Evolutionary conservation across 2,329 filamentous ascomycete species (phyloP).

Genomic region (Beauveria scarabaeidicola): DNA sequence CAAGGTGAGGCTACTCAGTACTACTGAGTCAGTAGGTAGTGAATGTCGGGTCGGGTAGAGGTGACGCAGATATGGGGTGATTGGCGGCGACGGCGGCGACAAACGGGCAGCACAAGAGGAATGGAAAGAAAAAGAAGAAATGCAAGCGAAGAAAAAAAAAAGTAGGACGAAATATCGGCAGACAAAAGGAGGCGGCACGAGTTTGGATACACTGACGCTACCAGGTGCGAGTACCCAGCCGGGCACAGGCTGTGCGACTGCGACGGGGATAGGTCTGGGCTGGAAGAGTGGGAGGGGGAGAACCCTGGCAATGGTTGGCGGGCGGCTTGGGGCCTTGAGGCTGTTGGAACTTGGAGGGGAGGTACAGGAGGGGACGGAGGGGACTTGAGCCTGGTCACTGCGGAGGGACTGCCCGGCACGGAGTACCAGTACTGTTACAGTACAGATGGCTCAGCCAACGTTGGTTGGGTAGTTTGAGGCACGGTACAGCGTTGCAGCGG

Average conservation of each 20-base stretch:
- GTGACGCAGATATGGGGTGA: not conserved
- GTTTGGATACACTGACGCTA: not conserved
- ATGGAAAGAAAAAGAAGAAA: not conserved
- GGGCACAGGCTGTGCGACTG: too few species aligned
- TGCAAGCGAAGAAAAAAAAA: not conserved
- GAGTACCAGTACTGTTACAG: too few species aligned
- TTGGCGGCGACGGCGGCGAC: not conserved
- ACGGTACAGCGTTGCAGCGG: not conserved
- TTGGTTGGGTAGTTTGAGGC: not conserved
- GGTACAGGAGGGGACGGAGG: too few species aligned
- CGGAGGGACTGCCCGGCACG: too few species aligned
- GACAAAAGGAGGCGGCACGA: not conserved
- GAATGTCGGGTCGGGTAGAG: too few species aligned
- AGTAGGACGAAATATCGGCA: not conserved
- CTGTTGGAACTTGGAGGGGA: too few species aligned
- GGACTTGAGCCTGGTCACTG: too few species aligned
- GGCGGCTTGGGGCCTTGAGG: not conserved
- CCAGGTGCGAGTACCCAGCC: not conserved
- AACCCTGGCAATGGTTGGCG: not conserved
- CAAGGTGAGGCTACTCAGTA: not conserved
- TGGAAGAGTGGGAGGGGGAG: not conserved
- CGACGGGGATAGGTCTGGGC: too few species aligned
- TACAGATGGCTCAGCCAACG: too few species aligned
- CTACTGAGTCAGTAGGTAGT: too few species aligned
- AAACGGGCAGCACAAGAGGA: not conserved